Evolutionary conservation across 805 yeast genomes (phyloP).

Genomic region (Teunomyces stri): DNA sequence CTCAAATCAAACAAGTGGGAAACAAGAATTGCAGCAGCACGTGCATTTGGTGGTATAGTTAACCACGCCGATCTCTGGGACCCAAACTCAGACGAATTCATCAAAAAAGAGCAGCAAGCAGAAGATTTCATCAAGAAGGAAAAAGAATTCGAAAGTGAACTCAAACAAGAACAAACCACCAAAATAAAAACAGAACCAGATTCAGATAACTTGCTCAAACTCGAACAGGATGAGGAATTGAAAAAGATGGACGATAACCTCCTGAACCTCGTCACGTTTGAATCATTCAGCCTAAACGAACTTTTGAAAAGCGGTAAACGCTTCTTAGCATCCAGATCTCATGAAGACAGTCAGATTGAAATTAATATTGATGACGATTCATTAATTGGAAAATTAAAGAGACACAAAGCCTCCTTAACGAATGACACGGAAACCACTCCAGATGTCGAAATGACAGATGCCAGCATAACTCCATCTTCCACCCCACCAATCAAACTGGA

Average conservation of each 20-base stretch:
- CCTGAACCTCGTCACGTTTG: constrained; percentile 44
- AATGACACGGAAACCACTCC: constrained; percentile 13
- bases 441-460: constrained; percentile 4
- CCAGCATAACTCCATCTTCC: constrained; percentile 16
- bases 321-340: constrained; percentile 52
- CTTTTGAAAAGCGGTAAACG: constrained; percentile 51
- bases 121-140: constrained; percentile 11
- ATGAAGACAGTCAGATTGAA: constrained; percentile 26
- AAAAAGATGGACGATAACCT: constrained; percentile 40
- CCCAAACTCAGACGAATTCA: constrained; percentile 50
- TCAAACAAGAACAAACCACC: constrained; percentile 1
- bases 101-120: constrained; percentile 8
- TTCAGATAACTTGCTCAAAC: constrained; percentile 1
- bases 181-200: constrained; percentile 5
- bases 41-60: constrained; percentile 92
- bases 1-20: constrained; percentile 88
- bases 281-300: constrained; percentile 49
- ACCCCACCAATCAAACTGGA: constrained; percentile 16
- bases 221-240: constrained; percentile 39
- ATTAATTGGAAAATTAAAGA: constrained; percentile 46
- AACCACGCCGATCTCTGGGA: constrained; percentile 79
- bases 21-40: constrained; percentile 89
- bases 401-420: constrained; percentile 46
- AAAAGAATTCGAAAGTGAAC: not conserved
- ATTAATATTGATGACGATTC: constrained; percentile 38